Evolutionary conservation across 495 filamentous ascomycete genomes (phyloP), one percentile per base, ranked within the genome.

Genomic region (Pyrenopolyporus hunteri): DNA sequence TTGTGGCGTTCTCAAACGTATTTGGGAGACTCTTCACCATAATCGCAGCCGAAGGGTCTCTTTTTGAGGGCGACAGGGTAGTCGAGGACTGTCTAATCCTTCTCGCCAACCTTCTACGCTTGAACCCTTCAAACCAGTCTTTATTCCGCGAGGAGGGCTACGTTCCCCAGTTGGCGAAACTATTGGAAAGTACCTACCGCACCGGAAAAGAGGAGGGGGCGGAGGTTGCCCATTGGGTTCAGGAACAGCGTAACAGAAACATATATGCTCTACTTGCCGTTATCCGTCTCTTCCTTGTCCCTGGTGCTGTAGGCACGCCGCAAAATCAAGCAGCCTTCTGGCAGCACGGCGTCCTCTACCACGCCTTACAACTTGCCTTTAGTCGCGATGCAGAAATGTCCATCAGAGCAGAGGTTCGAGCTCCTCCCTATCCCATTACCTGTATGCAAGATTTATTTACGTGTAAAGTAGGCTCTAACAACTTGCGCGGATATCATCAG

Each of bases 1-100:
- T 97, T 6, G 90, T 98, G 17, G 92, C 92, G 0, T 97, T 96
- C 58, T 91, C 97, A 63, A 93, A 93, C 77, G 89, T 91, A 0
- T 98, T 98, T 64, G 92, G 93, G 32, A 83, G 87, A 19, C 78
- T 96, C 16, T 96, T 97, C 70, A 79, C 76, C 13, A 85, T 98
- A 26, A 91, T 98, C 36, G 81, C 87, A 54, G 75, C 80, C 0
- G 94, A 98, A 71, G 94, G 95, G 1, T 87, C 86, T 7, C 75
- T 98, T 50, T 86, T 82, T 5, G 85, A 91, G 63, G 95, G 95
- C 14, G 92, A 90, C n/a, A 89, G 93, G 46, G 83, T 91, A 20
- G 89, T 96, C 10, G 93, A 96, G 73, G 93, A 98, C 73, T 97
- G 94, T 63, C 80, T 98, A n/a, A 90, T 93, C 31, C 79, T 98